Percentiles rank a stretch among this genome's conserved stretches.
Conservation (phyloP, 148 eudicot species). For the Camellia lanceoleosa region DNA sequence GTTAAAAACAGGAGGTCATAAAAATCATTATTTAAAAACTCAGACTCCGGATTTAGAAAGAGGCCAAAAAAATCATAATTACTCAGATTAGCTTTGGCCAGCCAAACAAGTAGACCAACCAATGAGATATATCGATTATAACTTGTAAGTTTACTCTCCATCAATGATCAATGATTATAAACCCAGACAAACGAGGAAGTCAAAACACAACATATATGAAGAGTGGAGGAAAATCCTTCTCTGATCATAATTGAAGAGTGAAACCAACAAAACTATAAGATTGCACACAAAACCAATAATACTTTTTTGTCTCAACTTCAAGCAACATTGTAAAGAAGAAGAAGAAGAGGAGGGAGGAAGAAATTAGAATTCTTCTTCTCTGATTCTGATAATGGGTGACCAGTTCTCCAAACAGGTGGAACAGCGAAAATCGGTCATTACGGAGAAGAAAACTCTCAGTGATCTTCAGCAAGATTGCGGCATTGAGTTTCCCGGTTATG, state of each 20-base stretch:
- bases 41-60: no score
- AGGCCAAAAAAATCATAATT: no score
- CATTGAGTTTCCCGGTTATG: conserved; percentile 61
- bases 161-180: conserved; percentile 20
- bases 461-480: conserved; percentile 53
- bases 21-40: no score
- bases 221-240: background rate
- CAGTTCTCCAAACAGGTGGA: conserved; percentile 57
- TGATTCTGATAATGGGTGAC: conserved; percentile 56
- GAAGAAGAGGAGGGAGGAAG: conserved; percentile 8
- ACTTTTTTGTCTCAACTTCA: background rate
- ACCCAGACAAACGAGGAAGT: conserved; percentile 10
- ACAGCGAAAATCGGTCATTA: conserved; percentile 38
- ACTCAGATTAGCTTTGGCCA: conserved; percentile 9
- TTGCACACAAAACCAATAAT: conserved; percentile 12
- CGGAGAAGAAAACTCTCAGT: conserved; percentile 49
- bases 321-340: conserved; percentile 1
- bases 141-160: conserved; percentile 10
- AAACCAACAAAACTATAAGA: conserved; percentile 1
- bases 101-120: conserved; percentile 45
- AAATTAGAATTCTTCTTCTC: conserved; percentile 9
- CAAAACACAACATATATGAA: background rate
- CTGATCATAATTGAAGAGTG: background rate
- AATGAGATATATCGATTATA: conserved; percentile 17
- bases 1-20: background rate